These are phyloP conservation scores for Lactifluus hygrophoroides DNA, from an alignment of 768 basidiomycete species.

Conservation along the genomic window DNA sequence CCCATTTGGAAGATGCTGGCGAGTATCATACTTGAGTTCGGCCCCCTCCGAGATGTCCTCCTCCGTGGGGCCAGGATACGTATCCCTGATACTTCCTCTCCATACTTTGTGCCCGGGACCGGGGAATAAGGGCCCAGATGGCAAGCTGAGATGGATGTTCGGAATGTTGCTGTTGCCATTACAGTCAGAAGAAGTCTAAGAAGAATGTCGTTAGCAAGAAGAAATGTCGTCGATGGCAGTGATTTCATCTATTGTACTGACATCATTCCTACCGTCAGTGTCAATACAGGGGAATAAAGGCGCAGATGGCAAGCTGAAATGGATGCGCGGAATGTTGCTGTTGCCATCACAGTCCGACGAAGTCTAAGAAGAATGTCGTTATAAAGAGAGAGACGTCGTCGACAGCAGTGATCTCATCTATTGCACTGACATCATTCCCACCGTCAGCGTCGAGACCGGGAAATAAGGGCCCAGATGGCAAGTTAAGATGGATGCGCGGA, in stretches of 20 bases:
- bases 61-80: conserved; percentile 28
- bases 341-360: conserved; percentile 56
- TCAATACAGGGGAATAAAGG: too few species aligned
- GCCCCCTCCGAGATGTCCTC: conserved; percentile 26
- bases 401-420: neutral
- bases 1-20: conserved; percentile 28
- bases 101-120: conserved; percentile 44
- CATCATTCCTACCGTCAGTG: neutral
- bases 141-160: neutral
- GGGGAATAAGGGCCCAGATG: conserved; percentile 41
- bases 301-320: conserved; percentile 26
- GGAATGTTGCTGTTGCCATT: conserved; percentile 62
- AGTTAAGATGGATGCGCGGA: neutral
- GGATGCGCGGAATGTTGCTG: conserved; percentile 44
- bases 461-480: conserved; percentile 35
- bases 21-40: conserved; percentile 31
- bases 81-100: conserved; percentile 57
- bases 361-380: conserved; percentile 19
- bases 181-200: conserved; percentile 44
- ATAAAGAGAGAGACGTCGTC: neutral
- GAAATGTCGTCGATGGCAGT: neutral
- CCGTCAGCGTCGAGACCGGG: too few species aligned
- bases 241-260: neutral
- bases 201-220: neutral
- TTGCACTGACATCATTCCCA: neutral